Base-by-base conservation (phyloP, 228 moss, liverwort and hornwort species). In the Sphagnum magellanicum region DNA sequence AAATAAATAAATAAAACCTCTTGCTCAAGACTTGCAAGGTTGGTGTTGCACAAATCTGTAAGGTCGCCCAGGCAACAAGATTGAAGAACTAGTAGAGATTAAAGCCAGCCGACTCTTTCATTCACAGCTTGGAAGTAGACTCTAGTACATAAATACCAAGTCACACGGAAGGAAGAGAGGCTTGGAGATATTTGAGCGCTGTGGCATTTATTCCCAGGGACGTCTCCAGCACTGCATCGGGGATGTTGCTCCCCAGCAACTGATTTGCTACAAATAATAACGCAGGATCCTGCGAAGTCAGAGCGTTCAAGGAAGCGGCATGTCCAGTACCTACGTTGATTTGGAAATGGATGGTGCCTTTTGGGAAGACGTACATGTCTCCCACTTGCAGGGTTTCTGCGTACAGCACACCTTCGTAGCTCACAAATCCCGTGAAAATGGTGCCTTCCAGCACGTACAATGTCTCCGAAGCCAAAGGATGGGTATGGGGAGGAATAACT, bases 401-500 rank as follows among this genome's bases (percentile, higher is more conserved):
- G 66, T 66, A 87, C 6, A 83, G 64, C 67, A 69, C 67, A 61
- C 83, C 78, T 48, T 17, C 0, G 63, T 67, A 73, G 11, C 4
- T 32, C 47, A 67, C 50, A 51, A 84, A 53, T 0, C 84, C 84
- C 6, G 78, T 76, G 0, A 16, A 32, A 4, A 84, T 32, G 0
- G 11, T 15, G 0, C 84, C 83, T 6, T 77, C 64, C 4, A 47
- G 1, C 63, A 83, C 75, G 12, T 52, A 62, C 16, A 83, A 16
- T 13, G 72, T 3, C 77, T 83, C 83, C 0, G 77, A 72, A 8
- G 74, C 84, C 12, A 67, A 59, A 0, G 86, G 83, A 48, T 83
- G 83, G 47, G 75, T 80, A 65, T 83, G 80, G 10, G 78, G 77
- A 16, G 86, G 32, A 63, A 77, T 78, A 49, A 83, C 60, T 73